Evolutionary conservation across 768 basidiomycete species (phyloP).

Genomic region (Chalciporus pseudorubinellus): DNA sequence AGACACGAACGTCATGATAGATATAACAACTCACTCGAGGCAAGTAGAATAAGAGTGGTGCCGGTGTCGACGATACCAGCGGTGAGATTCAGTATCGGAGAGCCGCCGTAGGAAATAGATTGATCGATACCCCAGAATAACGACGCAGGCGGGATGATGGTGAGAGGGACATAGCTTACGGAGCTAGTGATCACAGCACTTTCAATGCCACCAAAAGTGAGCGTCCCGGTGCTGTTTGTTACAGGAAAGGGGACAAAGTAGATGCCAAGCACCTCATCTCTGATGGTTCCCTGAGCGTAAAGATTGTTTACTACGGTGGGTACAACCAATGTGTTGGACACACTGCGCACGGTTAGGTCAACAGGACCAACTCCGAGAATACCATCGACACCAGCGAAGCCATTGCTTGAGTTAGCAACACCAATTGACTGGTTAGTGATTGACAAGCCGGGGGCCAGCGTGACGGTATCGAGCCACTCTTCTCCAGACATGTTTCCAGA

Average conservation of each 20-base stretch:
- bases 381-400: constrained; percentile 37
- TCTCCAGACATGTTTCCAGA: constrained; percentile 8
- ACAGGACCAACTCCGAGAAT: constrained; percentile 38
- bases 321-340: constrained; percentile 11
- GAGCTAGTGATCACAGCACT: constrained; percentile 5
- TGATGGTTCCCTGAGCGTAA: constrained; percentile 27
- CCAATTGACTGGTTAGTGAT: constrained; percentile 34
- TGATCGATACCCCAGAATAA: constrained; percentile 34
- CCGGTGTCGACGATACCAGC: constrained; percentile 37
- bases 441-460: constrained; percentile 2
- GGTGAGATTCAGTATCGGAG: constrained; percentile 19
- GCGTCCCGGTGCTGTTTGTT: constrained; percentile 18
- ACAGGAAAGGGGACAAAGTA: constrained; percentile 29
- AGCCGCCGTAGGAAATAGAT: constrained; percentile 26
- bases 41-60: constrained; percentile 24
- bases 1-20: not conserved
- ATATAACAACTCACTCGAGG: constrained; percentile 14
- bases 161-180: constrained; percentile 24
- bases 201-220: constrained; percentile 31
- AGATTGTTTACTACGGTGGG: constrained; percentile 39
- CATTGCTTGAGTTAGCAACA: constrained; percentile 26
- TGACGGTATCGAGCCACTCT: constrained; percentile 18
- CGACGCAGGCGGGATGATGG: constrained; percentile 21
- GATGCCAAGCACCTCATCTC: constrained; percentile 29
- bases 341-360: constrained; percentile 29